phyloP scores from a whole-genome alignment of 352 stramenopile species.

The Phytophthora cactorum region DNA sequence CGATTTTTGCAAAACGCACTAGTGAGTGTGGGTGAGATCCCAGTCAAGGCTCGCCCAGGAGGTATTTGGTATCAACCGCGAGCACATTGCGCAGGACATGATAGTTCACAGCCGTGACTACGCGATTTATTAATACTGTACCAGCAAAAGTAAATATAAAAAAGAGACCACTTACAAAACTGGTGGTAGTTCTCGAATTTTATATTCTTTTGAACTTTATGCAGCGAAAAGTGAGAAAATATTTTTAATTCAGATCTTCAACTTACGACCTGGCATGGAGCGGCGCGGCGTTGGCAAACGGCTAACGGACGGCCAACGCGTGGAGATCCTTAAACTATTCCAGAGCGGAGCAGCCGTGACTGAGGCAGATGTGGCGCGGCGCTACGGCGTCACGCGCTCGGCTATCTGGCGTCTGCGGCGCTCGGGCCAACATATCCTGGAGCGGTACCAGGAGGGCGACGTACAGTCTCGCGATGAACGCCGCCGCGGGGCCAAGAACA shows the following conservation, averaged over 20 bases:
- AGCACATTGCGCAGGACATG: no score
- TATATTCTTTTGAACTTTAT: no score
- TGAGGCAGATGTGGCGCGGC: constrained; percentile 47
- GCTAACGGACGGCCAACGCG: constrained; percentile 52
- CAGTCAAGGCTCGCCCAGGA: no score
- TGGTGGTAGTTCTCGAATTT: no score
- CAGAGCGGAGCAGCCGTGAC: constrained; percentile 45
- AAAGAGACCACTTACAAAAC: no score
- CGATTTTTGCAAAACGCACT: no score
- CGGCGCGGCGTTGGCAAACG: constrained; percentile 52
- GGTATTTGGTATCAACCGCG: no score
- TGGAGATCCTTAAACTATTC: constrained; percentile 63
- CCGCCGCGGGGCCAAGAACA: constrained; percentile 29
- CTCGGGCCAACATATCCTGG: constrained; percentile 44
- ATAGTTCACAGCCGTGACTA: no score
- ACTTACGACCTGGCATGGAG: constrained; percentile 25
- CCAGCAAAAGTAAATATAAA: no score
- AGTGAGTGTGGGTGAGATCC: no score
- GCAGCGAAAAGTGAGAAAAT: neutral
- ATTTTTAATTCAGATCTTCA: neutral
- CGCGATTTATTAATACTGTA: no score
- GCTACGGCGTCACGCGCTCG: constrained; percentile 55
- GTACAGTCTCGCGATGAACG: constrained; percentile 49
- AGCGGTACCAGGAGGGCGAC: constrained; percentile 52
- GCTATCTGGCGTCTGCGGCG: constrained; percentile 53